Evolutionary conservation across 768 basidiomycete genomes (phyloP), one percentile per base, ranked within the genome.

Genomic region (Auricularia cornea): DNA sequence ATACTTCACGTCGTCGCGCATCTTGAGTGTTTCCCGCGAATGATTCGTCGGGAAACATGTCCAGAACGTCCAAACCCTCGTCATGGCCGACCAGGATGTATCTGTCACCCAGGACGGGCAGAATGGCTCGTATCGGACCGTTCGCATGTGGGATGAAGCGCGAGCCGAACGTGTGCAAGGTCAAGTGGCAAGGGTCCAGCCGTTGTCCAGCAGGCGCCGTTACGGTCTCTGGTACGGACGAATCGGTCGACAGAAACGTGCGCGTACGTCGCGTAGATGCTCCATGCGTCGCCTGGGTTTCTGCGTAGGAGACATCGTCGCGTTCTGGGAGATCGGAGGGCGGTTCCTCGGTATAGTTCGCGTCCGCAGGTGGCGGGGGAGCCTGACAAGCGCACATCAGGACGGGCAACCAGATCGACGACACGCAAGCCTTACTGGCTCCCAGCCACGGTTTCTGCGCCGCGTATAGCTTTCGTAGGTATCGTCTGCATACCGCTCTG

Each of bases 61-160:
- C 87, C 59, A 94, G 74, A 5, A 93, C 90, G 1, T 88, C 90
- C 29, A 94, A 79, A 2, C 92, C 92, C 63, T 86, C 80, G 65
- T 90, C 87, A 63, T 89, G 88, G 3, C 92, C 92, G 30, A 94
- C 82, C 14, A 94, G 81, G n/a, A 94, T 62, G 41, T 90, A 72
- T 60, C 80, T 79, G 65, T 89, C 84, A 23, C 81, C 81, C 41
- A 84, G 76, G 26, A 94, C 70, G 8, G 92, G 90, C 33, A 94
- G 79, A 12, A 92, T 72, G 72, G 88, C 88, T 62, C 85, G 84
- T 64, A 94, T 93, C 33, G 82, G 89, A 0, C 83, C 79, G 2
- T 83, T 88, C 18, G 90, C 76, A 68, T 94, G 92, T 12, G 92
- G 91, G 35, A 94, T 78, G 71, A 94, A 94, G 18, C 91, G 83